Percentiles rank a stretch among this genome's conserved stretches.
Conservation (phyloP, 2,329 filamentous ascomycete species). For the Aspergillus luchuensis region DNA sequence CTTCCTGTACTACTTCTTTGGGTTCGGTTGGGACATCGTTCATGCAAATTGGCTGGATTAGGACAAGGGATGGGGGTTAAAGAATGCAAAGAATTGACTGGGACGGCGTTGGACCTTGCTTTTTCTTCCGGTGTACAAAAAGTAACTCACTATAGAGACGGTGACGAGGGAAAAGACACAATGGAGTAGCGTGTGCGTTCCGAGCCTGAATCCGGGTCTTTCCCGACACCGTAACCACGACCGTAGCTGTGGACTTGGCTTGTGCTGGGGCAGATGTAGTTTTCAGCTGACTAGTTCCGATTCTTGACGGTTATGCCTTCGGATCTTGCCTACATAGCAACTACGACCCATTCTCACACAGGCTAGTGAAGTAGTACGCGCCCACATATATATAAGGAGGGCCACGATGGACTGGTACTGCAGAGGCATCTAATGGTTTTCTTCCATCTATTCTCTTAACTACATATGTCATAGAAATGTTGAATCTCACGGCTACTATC, state of each 20-base stretch:
- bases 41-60: conserved; percentile 27
- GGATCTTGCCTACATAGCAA: not conserved
- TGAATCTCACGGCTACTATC: too few species aligned
- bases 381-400: too few species aligned
- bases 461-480: too few species aligned
- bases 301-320: not conserved
- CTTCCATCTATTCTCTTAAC: too few species aligned
- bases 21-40: conserved; percentile 26
- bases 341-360: not conserved
- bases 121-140: conserved; percentile 2
- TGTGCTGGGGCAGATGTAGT: not conserved
- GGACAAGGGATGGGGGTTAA: conserved; percentile 18
- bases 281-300: not conserved
- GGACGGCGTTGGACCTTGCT: conserved; percentile 18
- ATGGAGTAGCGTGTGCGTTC: not conserved
- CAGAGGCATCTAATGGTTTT: too few species aligned
- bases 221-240: not conserved
- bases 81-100: conserved; percentile 27
- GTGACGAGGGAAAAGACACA: conserved; percentile 1
- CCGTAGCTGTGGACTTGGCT: not conserved
- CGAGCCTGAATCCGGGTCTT: not conserved
- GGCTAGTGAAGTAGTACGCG: not conserved
- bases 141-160: conserved; percentile 1
- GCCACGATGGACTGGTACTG: too few species aligned
- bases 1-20: conserved; percentile 30